Evolutionary conservation across 2,329 filamentous ascomycete species (phyloP).

Genomic region (Talaromyces sp.): DNA sequence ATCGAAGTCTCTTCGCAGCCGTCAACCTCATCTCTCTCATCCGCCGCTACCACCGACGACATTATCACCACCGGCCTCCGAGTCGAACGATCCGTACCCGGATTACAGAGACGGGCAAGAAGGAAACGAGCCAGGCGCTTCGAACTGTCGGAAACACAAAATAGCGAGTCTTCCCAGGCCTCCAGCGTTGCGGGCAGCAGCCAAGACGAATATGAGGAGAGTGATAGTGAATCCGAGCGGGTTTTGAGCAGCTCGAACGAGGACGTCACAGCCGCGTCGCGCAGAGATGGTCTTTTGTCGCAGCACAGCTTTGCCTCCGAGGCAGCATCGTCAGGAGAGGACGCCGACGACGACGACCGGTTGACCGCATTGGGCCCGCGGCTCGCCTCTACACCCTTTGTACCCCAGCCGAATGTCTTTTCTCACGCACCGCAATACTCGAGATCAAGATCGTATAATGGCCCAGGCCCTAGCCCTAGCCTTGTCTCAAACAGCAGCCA

Average conservation of each 20-base stretch:
- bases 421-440: slow-evolving; percentile 62
- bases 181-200: slow-evolving; percentile 52
- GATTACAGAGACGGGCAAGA: slow-evolving; percentile 33
- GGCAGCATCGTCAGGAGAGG: slow-evolving; percentile 38
- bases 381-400: slow-evolving; percentile 56
- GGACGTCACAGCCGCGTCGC: slow-evolving; percentile 37
- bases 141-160: slow-evolving; percentile 30
- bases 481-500: slow-evolving; percentile 35
- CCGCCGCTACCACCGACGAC: slow-evolving; percentile 65
- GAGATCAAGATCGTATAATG: slow-evolving; percentile 11
- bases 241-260: slow-evolving; percentile 61
- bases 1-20: slow-evolving; percentile 89
- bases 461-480: slow-evolving; percentile 44
- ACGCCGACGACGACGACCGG: slow-evolving; percentile 74
- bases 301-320: slow-evolving; percentile 20
- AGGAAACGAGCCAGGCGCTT: slow-evolving; percentile 51
- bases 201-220: slow-evolving; percentile 92
- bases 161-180: slow-evolving; percentile 40
- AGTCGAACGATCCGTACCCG: slow-evolving; percentile 57
- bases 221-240: slow-evolving; percentile 80
- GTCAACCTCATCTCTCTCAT: slow-evolving; percentile 88
- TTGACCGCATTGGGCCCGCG: slow-evolving; percentile 71
- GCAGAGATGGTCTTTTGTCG: slow-evolving; percentile 19
- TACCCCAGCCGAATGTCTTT: slow-evolving; percentile 87
- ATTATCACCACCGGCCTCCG: slow-evolving; percentile 84